Evolutionary conservation across 2,329 filamentous ascomycete species (phyloP), one percentile per base, ranked within the genome.

Genomic region (Penicillium sp.): DNA sequence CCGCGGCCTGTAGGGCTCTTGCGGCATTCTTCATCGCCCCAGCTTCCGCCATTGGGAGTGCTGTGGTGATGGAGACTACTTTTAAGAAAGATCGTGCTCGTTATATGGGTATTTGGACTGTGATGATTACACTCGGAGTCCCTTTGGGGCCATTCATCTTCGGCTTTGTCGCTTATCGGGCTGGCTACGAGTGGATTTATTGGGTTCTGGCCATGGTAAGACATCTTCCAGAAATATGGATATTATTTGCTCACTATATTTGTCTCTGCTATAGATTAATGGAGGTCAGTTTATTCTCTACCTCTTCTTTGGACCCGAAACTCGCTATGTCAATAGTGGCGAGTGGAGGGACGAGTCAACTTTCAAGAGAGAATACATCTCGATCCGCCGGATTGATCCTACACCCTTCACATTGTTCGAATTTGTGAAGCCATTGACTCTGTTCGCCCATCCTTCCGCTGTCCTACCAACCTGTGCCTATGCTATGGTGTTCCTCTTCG

Each of bases 161-260:
- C 14, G 70, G 71, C 1, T 73, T 73, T 34, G 82, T 85, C 1
- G 77, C 79, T 1, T 72, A 80, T 53, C 76, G 80, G 13, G 76
- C 78, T 18, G 79, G 81, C 0, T 85, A 82, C 53, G 73, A 79
- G 8, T 86, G 83, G 83, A 84, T 85, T 42, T 86, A 82, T 68
- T 85, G 79, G 77, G 77, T 81, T 23, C 71, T 85, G 9, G 81
- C 82, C 5, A 85, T 85, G 34, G 79, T 82, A 62, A 71, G 75
- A 47, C 19, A 23, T 1, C 2, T 21, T 2, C 10, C 8, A 3
- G 3, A 24, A 13, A 26, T 44, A 26, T 2, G 26, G 10, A 42
- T 42, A 24, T 57, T 8, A 61, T 4, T 14, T 50, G 65, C 43
- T 52, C 44, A 55, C 52, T 36, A 3, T 19, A 11, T 39, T 37